Percentiles rank a stretch among this genome's conserved stretches.
Evolutionary conservation across 345 rosid species (phyloP).

Genomic region (Eucalyptus cladocalyx): DNA sequence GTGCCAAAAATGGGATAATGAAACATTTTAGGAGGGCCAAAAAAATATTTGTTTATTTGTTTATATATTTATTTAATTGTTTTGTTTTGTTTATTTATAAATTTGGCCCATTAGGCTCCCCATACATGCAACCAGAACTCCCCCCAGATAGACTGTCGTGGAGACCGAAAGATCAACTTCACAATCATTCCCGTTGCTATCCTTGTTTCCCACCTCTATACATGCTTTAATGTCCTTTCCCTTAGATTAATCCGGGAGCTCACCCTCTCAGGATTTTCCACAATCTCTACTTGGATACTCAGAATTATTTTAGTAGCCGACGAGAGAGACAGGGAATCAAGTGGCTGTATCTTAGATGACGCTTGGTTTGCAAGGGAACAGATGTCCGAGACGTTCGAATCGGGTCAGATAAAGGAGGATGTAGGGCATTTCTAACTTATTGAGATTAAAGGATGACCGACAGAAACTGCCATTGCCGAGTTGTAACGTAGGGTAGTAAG

Average conservation of each 20-base stretch:
- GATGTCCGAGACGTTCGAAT: neutral
- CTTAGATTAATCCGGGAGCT: neutral
- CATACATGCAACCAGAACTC: neutral
- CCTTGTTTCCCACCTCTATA: neutral
- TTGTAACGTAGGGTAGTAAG: neutral
- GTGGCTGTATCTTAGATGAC: neutral
- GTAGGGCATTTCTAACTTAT: neutral
- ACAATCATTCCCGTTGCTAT: neutral
- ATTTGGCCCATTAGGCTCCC: neutral
- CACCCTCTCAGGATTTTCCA: neutral
- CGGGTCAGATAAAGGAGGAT: neutral
- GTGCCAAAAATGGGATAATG: neutral
- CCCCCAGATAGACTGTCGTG: neutral
- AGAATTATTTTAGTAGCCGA: neutral
- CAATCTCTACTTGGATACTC: neutral
- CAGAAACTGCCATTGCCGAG: neutral
- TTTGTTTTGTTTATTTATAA: neutral
- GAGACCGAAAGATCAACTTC: neutral
- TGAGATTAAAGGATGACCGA: neutral
- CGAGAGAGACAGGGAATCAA: neutral
- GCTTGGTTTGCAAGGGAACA: neutral
- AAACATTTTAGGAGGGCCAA: neutral
- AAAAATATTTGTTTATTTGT: neutral
- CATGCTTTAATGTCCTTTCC: neutral
- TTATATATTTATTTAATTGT: neutral